Percentiles rank a stretch among this genome's conserved stretches.
Evolutionary conservation across 2,329 filamentous ascomycete genomes (phyloP).

Genomic region (Trichoderma oligosporum): DNA sequence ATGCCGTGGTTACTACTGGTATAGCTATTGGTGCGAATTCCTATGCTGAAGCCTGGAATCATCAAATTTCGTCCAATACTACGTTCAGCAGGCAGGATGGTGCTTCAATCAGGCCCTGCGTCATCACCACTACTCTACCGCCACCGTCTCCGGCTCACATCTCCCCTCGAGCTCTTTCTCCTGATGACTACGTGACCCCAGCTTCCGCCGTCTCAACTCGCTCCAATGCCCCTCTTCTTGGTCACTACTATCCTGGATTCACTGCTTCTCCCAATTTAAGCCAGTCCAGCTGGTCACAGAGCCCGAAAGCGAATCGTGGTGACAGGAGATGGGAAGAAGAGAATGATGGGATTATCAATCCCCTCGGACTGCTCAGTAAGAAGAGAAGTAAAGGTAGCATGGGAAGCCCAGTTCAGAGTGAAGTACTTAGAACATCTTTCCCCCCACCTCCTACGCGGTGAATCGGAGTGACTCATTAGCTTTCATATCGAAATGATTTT

Average conservation of each 20-base stretch:
- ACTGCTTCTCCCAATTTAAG: constrained; percentile 22
- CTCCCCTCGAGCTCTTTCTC: constrained; percentile 17
- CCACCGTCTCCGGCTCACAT: constrained; percentile 22
- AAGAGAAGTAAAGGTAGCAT: constrained; percentile 7
- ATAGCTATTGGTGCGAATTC: neutral
- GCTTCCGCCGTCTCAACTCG: constrained; percentile 33
- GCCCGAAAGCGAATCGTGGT: neutral
- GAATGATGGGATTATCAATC: neutral
- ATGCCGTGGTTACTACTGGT: neutral
- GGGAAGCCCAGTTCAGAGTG: constrained; percentile 11
- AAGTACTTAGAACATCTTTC: constrained; percentile 34
- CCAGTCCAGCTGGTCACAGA: constrained; percentile 15
- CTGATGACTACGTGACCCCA: constrained; percentile 30
- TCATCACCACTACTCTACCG: constrained; percentile 24
- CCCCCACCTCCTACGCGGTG: constrained; percentile 35
- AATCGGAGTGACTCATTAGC: neutral
- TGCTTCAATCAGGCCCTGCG: constrained; percentile 18
- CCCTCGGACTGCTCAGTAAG: constrained; percentile 6
- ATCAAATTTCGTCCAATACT: neutral
- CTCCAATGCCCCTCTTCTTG: constrained; percentile 37
- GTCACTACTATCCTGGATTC: constrained; percentile 22
- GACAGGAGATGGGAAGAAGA: constrained; percentile 14
- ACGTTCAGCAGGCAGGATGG: neutral
- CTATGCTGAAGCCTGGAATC: neutral
- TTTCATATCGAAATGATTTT: neutral